Base-by-base conservation (phyloP, 2,329 filamentous ascomycete genomes). In the Colletotrichum sp. region DNA sequence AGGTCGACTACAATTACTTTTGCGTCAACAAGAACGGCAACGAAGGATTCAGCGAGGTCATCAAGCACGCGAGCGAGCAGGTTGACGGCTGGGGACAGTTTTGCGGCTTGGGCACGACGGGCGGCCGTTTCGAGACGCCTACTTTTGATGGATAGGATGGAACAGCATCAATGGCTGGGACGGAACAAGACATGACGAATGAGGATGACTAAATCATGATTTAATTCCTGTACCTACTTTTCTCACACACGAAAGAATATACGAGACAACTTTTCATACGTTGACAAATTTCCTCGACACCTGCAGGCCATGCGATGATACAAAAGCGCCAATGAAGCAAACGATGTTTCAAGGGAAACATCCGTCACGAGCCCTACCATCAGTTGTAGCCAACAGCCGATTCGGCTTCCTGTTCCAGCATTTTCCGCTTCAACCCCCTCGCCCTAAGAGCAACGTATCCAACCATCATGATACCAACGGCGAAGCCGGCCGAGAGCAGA, bases 381-480 rank as follows among this genome's bases (percentile, higher is more conserved):
- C 34, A 69, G 55, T 49, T 69, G 21, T 39, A 36, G 12, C 44
- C 59, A 18, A 36, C 69, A 3, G 71, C 71, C 12, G 76, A 62
- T 34, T 77, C 77, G 9, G 78, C 78, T 64, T 78, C 78, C 18
- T 57, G 60, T 64, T 78, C 78, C 73, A 78, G 44, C 64, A 73
- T 66, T 66, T 78, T 83, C 59, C 81, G 81, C 81, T 78, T 83
- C 76, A 86, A 82, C 39, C 80, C 80, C 70, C 84, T 84, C 7
- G 84, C 81, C 79, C 87, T 83, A 7, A 87, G 70, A 16, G 81
- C 86, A 2, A 98, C 95, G 83, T 91, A 98, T 0, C 82, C 84
- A 13, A 96, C 93, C 9, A 98, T 86, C 8, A 85, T 86, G 3
- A 89, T 75, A 0, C 96, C 96, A 2, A 96, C 88, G 0, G 90